A percentile compares a stretch with the other conserved stretches of the same genome.
Evolutionary conservation across 2,329 filamentous ascomycete genomes (phyloP).

Genomic region (Paecilomyces dactylethromorphus): DNA sequence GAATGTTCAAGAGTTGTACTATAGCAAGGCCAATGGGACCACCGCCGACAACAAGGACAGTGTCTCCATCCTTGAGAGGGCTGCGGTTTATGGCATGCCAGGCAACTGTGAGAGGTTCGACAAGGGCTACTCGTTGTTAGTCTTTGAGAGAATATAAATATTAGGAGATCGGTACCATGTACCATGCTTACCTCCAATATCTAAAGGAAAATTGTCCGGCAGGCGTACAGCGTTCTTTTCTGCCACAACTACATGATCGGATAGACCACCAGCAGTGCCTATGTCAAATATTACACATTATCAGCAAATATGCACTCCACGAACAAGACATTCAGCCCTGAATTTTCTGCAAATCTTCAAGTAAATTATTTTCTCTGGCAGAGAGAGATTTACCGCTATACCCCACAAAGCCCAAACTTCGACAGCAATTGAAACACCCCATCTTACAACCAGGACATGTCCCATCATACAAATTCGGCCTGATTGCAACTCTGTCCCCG

Average conservation of each 20-base stretch:
- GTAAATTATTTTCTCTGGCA: no score
- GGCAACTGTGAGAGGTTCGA: conserved; percentile 57
- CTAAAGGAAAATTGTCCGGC: conserved; percentile 14
- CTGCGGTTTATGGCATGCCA: conserved; percentile 55
- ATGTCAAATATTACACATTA: conserved; percentile 44
- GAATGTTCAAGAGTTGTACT: conserved; percentile 50
- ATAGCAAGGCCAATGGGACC: conserved; percentile 58
- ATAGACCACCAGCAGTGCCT: conserved; percentile 21
- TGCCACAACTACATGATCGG: conserved; percentile 19
- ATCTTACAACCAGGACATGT: conserved; percentile 50
- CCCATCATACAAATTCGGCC: conserved; percentile 54
- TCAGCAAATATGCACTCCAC: neutral
- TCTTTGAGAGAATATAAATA: no score
- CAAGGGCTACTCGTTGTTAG: conserved; percentile 39
- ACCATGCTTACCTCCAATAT: neutral
- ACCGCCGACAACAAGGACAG: conserved; percentile 52
- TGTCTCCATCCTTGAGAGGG: conserved; percentile 38
- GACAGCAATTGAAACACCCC: conserved; percentile 53
- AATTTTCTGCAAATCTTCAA: neutral
- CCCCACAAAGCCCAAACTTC: conserved; percentile 49
- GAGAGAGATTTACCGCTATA: conserved; percentile 30
- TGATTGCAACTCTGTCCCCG: conserved; percentile 54
- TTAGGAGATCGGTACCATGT: no score
- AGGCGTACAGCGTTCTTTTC: conserved; percentile 14
- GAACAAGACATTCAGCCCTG: no score